Conservation (phyloP, 1,284 basidiomycete species). For the Ustilago xerochloae region DNA sequence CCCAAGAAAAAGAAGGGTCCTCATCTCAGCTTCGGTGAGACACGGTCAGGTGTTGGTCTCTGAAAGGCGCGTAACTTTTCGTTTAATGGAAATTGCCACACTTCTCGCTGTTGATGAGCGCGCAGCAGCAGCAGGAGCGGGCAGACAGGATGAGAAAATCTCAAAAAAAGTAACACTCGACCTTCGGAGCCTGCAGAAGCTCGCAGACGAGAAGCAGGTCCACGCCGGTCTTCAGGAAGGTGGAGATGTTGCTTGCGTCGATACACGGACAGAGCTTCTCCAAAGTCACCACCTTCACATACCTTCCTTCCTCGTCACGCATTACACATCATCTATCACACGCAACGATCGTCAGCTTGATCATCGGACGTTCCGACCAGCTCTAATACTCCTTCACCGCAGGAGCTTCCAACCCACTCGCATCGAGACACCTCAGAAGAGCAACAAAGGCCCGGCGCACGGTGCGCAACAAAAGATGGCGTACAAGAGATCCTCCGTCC, state of each 20-base stretch:
- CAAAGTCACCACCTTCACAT: background rate
- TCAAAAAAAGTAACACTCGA: constrained; percentile 20
- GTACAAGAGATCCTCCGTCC: constrained; percentile 58
- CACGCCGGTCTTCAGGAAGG: background rate
- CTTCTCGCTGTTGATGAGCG: background rate
- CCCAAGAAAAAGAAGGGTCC: background rate
- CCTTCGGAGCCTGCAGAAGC: background rate
- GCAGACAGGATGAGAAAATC: background rate
- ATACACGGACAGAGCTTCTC: background rate
- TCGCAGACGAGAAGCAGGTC: background rate
- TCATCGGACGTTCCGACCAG: constrained; percentile 4
- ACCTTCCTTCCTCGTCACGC: no score
- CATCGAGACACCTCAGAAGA: no score
- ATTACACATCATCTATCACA: background rate
- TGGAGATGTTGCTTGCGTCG: constrained; percentile 24
- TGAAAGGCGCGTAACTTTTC: background rate
- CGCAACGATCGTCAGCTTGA: no score
- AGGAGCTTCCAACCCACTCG: no score
- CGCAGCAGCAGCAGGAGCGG: background rate
- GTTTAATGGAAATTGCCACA: background rate
- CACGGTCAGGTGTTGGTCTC: constrained; percentile 43
- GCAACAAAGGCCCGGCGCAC: background rate
- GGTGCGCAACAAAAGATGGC: constrained; percentile 37
- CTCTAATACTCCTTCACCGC: no score
- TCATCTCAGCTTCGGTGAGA: background rate